A percentile compares a stretch with the other conserved stretches of the same genome.
Evolutionary conservation across 495 filamentous ascomycete genomes (phyloP).

Genomic region (Delitschia confertaspora): DNA sequence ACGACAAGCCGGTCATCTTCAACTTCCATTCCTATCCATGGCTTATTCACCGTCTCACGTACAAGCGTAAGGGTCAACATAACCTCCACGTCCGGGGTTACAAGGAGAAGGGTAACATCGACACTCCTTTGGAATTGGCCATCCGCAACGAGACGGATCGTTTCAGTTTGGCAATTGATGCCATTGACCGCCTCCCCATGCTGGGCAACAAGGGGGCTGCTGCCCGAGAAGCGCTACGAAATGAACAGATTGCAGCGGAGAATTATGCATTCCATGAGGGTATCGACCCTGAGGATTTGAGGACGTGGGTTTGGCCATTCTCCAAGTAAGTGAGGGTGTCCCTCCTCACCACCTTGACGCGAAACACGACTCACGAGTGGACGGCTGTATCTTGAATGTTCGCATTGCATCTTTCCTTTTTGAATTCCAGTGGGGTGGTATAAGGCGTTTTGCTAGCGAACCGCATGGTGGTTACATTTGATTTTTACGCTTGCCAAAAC

Average conservation of each 20-base stretch:
- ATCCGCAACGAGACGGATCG: constrained; percentile 63
- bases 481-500: too few species aligned
- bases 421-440: too few species aligned
- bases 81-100: constrained; percentile 65
- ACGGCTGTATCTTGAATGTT: too few species aligned
- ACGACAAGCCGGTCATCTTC: constrained; percentile 60
- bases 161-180: constrained; percentile 62
- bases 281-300: constrained; percentile 55
- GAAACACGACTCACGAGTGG: background rate
- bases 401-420: too few species aligned
- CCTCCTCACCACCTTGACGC: background rate
- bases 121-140: constrained; percentile 63
- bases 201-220: constrained; percentile 50
- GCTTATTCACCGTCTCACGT: constrained; percentile 63
- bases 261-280: constrained; percentile 55
- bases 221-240: constrained; percentile 51
- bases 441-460: too few species aligned
- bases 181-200: constrained; percentile 53
- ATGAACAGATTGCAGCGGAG: constrained; percentile 48
- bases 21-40: constrained; percentile 75
- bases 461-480: too few species aligned
- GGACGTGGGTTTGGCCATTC: constrained; percentile 54
- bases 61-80: constrained; percentile 53
- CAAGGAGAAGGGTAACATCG: constrained; percentile 70
- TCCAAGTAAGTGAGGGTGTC: too few species aligned